Base-by-base conservation (phyloP, 2,329 filamentous ascomycete species). In the Ampelomyces quisqualis region DNA sequence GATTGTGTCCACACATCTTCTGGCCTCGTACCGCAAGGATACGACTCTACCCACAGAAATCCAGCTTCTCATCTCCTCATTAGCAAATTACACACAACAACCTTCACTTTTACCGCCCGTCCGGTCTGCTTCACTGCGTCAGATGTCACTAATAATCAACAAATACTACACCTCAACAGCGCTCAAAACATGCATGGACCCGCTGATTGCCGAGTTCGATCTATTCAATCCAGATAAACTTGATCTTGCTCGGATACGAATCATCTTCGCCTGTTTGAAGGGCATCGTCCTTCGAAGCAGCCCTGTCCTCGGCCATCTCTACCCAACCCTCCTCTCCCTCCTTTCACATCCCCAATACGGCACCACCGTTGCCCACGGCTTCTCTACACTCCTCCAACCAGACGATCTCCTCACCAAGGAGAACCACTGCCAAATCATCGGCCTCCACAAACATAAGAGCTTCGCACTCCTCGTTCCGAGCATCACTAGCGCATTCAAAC, bases 401-500 rank as follows among this genome's bases (percentile, higher is more conserved):
- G 80, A 84, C 50, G 79, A 83, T 47, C 69, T 85, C 15, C 67
- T 86, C 23, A 80, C 73, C 9, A 75, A 78, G 45, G 67, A 74
- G 24, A 85, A 85, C 52, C 76, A 80, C 47, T 83, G 81, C 45
- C 73, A 75, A 13, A 76, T 85, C 24, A 78, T 81, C 3, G 72
- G 81, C 3, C 70, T 86, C 2, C 77, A 79, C 50, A 83, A 81
- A 56, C 82, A 86, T 55, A 80, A 79, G 46, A 73, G 78, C 27
- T 85, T 86, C 65, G 75, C 74, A 20, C 76, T 80, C 11, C 70
- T 81, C 4, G 71, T 80, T 2, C 81, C 82, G 0, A 64, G 74
- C 20, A 77, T 85, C 34, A 75, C 78, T 4, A 64, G 71, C 18
- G 69, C 72, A 3, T 80, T 82, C 57, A 74, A 73, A 41, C 64